phyloP scores from a whole-genome alignment of 257 asterid species.

The Nyctanthes arbortristis region DNA sequence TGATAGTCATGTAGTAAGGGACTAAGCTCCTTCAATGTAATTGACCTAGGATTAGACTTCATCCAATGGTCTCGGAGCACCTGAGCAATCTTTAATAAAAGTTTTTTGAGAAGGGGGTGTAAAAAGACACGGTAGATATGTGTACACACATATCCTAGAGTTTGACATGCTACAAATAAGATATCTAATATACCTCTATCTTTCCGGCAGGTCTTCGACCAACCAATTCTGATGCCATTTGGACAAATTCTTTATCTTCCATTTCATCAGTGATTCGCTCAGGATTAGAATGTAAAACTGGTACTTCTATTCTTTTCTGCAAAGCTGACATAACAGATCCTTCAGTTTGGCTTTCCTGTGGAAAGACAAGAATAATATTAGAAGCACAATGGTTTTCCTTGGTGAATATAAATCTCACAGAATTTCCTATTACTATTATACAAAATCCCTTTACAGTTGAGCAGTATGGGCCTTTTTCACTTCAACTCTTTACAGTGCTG shows the following conservation, averaged over 20 bases:
- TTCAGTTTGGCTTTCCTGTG: constrained; percentile 57
- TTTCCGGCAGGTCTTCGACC: constrained; percentile 44
- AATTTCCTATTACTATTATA: neutral
- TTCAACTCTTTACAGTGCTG: constrained; percentile 11
- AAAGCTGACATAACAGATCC: constrained; percentile 55
- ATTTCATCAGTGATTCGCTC: constrained; percentile 52
- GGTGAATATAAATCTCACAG: neutral
- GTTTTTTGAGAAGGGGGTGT: constrained; percentile 19
- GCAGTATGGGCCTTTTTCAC: constrained; percentile 6
- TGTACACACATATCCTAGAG: neutral
- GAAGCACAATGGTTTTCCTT: constrained; percentile 3
- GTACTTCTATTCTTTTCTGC: constrained; percentile 57
- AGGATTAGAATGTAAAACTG: constrained; percentile 44
- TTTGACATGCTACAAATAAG: constrained; percentile 14
- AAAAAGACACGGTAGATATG: constrained; percentile 24
- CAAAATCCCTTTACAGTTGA: constrained; percentile 3
- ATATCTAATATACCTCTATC: constrained; percentile 54
- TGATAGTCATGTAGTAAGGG: constrained; percentile 88
- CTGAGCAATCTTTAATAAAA: constrained; percentile 65
- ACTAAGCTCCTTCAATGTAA: constrained; percentile 77
- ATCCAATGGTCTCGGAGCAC: constrained; percentile 82
- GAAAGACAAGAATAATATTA: constrained; percentile 17
- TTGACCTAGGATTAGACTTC: constrained; percentile 56
- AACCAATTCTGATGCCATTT: constrained; percentile 55
- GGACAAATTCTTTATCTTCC: constrained; percentile 72